Conservation (phyloP, 768 basidiomycete species). For the Pisolithus sp. region DNA sequence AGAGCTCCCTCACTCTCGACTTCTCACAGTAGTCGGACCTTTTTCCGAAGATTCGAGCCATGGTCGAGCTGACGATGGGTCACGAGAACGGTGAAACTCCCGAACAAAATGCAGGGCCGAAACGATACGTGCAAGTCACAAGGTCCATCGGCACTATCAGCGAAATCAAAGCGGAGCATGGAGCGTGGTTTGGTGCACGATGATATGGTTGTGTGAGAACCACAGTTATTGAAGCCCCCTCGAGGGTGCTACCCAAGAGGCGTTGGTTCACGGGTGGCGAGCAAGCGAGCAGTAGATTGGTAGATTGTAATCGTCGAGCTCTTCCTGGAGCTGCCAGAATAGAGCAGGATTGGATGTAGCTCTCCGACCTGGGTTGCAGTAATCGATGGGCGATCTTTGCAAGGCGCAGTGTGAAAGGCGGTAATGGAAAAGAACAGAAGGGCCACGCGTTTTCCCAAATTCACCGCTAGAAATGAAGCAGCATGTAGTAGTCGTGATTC, state of each 20-base stretch:
- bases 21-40: too few relatives aligned
- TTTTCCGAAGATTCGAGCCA: too few relatives aligned
- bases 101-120: slow-evolving; percentile 1
- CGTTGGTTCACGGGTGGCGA: background rate
- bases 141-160: slow-evolving; percentile 5
- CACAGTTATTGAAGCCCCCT: slow-evolving; percentile 14
- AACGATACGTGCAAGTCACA: slow-evolving; percentile 3
- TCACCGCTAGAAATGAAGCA: slow-evolving; percentile 9
- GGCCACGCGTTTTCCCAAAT: slow-evolving; percentile 4
- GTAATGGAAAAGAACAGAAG: background rate
- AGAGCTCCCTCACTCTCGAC: background rate
- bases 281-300: background rate
- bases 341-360: background rate
- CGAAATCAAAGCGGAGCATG: slow-evolving; percentile 12
- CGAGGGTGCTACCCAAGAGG: slow-evolving; percentile 21
- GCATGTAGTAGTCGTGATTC: slow-evolving; percentile 7
- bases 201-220: slow-evolving; percentile 27
- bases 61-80: too few relatives aligned
- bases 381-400: background rate
- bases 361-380: background rate
- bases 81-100: too few relatives aligned
- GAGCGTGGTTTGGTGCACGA: slow-evolving; percentile 9
- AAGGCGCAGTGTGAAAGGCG: background rate
- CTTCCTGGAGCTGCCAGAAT: background rate
- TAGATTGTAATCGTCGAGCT: background rate